These are phyloP conservation scores for Phytophthora meadii DNA, from an alignment of 352 stramenopile species.

Conservation along the genomic window DNA sequence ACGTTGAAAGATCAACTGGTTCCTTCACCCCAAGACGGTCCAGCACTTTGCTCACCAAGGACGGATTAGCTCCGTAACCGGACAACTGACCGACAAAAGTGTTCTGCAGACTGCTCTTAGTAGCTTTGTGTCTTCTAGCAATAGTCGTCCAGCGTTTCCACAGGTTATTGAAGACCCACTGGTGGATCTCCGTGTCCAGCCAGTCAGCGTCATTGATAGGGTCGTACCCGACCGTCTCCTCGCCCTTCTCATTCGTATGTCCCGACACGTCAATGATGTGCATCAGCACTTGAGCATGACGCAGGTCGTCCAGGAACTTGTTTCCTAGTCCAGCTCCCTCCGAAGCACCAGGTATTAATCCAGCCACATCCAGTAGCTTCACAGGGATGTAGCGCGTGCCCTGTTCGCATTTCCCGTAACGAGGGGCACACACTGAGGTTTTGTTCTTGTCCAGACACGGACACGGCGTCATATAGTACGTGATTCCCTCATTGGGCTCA, in stretches of 20 bases:
- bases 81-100: conserved; percentile 84
- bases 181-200: conserved; percentile 87
- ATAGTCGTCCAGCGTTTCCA: conserved; percentile 88
- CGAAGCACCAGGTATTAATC: conserved; percentile 83
- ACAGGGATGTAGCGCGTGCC: conserved; percentile 82
- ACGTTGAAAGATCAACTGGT: conserved; percentile 62
- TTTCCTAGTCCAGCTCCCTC: conserved; percentile 97
- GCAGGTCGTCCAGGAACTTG: conserved; percentile 96
- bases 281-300: conserved; percentile 89
- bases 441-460: conserved; percentile 75
- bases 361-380: conserved; percentile 86
- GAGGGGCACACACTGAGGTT: conserved; percentile 64
- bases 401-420: conserved; percentile 81
- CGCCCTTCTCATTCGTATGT: conserved; percentile 91
- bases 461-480: conserved; percentile 89
- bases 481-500: conserved; percentile 90
- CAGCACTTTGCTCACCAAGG: conserved; percentile 76
- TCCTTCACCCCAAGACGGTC: conserved; percentile 72
- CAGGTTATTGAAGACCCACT: conserved; percentile 91
- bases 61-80: conserved; percentile 79
- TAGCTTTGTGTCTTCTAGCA: conserved; percentile 72
- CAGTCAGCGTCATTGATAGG: conserved; percentile 91
- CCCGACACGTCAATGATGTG: conserved; percentile 92
- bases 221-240: conserved; percentile 88
- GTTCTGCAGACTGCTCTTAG: conserved; percentile 68